A percentile compares a stretch with the other conserved stretches of the same genome.
Conservation (phyloP, 306 rosid genomes). For the Phaseolus lunatus region DNA sequence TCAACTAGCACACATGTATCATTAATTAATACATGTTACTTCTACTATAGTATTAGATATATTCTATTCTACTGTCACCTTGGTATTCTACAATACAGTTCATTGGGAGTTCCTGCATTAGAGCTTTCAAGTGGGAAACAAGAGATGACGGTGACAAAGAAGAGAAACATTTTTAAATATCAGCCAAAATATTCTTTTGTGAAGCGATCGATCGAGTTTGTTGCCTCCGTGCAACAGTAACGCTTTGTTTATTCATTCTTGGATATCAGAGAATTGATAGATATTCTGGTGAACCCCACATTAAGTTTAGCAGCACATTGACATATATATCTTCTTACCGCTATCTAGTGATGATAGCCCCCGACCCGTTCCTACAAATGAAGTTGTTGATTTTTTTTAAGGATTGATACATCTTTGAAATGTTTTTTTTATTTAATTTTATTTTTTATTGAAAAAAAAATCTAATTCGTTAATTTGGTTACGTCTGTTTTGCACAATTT, state of each 20-base stretch:
- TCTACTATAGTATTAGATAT: slow-evolving; percentile 11
- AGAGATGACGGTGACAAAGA: slow-evolving; percentile 35
- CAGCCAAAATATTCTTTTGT: not conserved
- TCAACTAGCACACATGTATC: slow-evolving; percentile 43
- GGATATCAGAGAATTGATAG: not conserved
- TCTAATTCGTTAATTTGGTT: too few species aligned
- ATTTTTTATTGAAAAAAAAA: too few species aligned
- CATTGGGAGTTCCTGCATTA: slow-evolving; percentile 50
- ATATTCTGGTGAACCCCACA: not conserved
- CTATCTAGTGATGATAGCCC: too few species aligned
- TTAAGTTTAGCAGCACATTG: not conserved
- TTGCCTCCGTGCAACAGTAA: slow-evolving; percentile 5
- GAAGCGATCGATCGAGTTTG: not conserved
- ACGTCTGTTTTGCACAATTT: too few species aligned
- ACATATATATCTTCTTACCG: not conserved
- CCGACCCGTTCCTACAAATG: too few species aligned
- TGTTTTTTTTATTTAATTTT: too few species aligned
- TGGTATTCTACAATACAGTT: slow-evolving; percentile 23
- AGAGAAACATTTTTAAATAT: not conserved
- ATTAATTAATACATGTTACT: slow-evolving; percentile 35
- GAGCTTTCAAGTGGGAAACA: slow-evolving; percentile 47
- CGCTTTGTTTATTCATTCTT: not conserved
- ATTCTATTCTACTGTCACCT: slow-evolving; percentile 14
- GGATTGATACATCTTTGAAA: too few species aligned
- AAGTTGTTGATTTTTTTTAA: too few species aligned